These are phyloP conservation scores for Cocos nucifera DNA, from an alignment of 176 grass and related monocot genomes.

Conservation along the genomic window DNA sequence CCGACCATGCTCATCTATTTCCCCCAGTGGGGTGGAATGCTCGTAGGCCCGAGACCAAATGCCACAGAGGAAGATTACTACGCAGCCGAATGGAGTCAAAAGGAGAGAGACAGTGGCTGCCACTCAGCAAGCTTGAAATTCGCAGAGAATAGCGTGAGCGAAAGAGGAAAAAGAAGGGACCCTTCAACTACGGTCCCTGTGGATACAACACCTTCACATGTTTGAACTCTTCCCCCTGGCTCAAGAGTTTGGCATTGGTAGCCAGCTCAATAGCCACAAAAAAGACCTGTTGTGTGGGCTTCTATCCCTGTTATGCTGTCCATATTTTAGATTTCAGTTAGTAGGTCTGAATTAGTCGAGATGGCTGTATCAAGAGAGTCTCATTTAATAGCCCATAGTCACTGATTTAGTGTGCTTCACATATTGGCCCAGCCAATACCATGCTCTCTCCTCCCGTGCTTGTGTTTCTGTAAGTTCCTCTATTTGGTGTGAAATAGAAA, in stretches of 20 bases:
- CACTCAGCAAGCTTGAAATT: constrained; percentile 33
- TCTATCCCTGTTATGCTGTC: no score
- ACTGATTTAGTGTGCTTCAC: no score
- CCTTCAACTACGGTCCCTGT: constrained; percentile 40
- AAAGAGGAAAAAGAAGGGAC: constrained; percentile 23
- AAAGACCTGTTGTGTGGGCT: no score
- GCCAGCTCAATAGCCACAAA: no score
- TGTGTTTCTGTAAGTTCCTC: no score
- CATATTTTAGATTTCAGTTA: no score
- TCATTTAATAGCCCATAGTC: no score
- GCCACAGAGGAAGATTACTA: constrained; percentile 67
- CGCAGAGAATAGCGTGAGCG: constrained; percentile 68
- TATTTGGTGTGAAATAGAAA: no score
- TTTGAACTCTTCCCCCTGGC: constrained; percentile 19
- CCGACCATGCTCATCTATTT: constrained; percentile 56
- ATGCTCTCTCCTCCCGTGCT: no score
- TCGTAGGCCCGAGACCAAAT: constrained; percentile 20
- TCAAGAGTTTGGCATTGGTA: not conserved
- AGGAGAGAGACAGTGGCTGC: constrained; percentile 43
- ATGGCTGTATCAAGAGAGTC: no score
- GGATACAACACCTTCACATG: constrained; percentile 21
- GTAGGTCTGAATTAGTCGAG: no score
- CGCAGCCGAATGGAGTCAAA: constrained; percentile 50
- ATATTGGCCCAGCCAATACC: no score
- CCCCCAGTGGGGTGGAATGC: constrained; percentile 77